Base-by-base conservation (phyloP, 805 yeast species). In the Yamadazyma sp. region DNA sequence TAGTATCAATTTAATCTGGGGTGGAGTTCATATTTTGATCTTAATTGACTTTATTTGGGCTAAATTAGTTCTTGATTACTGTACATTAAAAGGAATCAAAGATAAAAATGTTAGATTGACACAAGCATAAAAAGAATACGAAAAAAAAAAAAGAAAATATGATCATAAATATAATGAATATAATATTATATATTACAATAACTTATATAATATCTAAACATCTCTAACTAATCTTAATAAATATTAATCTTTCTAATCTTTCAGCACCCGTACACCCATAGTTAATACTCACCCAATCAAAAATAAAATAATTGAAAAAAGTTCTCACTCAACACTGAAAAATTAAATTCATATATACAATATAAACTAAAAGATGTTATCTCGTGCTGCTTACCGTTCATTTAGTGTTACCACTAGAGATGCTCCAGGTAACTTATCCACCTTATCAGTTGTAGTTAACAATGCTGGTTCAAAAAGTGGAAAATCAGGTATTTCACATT, bases 31-130 rank as follows among this genome's bases (percentile, higher is more conserved):
- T 45, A 77, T 80, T 0, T 57, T 85, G 20, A 66, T 86, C 2
- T 50, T 88, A 12, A 71, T 82, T 27, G 98, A 93, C 50, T 75
- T 86, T 45, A 62, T 82, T 9, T 88, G 98, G 96, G 86, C 86
- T 2, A 75, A 79, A 45, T 56, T 88, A 35, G 73, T 83, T 23
- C 50, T 63, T 29, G 96, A 87, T 45, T 86, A 80, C 48, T 60
- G 61, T 34, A 52, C 55, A 22, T 53, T 56, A 11, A 54, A 69
- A 36, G 47, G 50, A 33, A 74, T 81, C 23, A 66, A 48, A 3
- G 33, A 23, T 10, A 17, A 19, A n/a, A 21, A 27, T 7, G 30
- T 44, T 7, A 42, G 48, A 30, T 31, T 44, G 12, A 44, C 48
- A 12, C 45, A 42, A 19, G 23, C 21, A 20, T 41, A 36, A n/a